Conservation (phyloP, 257 asterid species). For the Salvia miltiorrhiza region DNA sequence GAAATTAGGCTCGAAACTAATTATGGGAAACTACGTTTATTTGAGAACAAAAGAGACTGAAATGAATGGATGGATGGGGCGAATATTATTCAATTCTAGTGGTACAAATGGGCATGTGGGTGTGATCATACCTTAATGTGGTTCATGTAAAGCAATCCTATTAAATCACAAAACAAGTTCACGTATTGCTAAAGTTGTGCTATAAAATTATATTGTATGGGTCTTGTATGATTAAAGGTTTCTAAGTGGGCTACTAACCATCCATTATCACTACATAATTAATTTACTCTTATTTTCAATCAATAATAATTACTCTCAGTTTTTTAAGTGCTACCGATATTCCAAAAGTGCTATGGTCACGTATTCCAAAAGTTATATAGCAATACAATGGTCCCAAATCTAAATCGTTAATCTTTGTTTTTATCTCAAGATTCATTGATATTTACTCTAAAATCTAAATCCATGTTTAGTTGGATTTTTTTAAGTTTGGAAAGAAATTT, state of each 20-base stretch:
- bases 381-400: too few species aligned
- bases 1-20: neutral
- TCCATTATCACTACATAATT: neutral
- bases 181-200: neutral
- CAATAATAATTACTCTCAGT: too few species aligned
- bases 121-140: constrained; percentile 19
- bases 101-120: constrained; percentile 5
- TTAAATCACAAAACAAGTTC: neutral
- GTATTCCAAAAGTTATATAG: neutral
- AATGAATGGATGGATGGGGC: neutral
- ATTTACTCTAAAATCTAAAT: too few species aligned
- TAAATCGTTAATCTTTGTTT: too few species aligned
- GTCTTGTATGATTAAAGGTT: constrained; percentile 5
- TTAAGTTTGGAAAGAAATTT: too few species aligned
- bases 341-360: neutral
- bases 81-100: constrained; percentile 6
- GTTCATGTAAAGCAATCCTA: neutral
- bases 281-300: neutral
- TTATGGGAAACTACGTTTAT: too few species aligned
- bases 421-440: too few species aligned
- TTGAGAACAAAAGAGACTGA: neutral
- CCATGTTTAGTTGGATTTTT: too few species aligned
- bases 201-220: neutral
- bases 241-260: neutral
- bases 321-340: too few species aligned